Evolutionary conservation across 192 early-diverging fungal species (phyloP), one percentile per base, ranked within the genome.

Genomic region (Geosiphon pyriformis): DNA sequence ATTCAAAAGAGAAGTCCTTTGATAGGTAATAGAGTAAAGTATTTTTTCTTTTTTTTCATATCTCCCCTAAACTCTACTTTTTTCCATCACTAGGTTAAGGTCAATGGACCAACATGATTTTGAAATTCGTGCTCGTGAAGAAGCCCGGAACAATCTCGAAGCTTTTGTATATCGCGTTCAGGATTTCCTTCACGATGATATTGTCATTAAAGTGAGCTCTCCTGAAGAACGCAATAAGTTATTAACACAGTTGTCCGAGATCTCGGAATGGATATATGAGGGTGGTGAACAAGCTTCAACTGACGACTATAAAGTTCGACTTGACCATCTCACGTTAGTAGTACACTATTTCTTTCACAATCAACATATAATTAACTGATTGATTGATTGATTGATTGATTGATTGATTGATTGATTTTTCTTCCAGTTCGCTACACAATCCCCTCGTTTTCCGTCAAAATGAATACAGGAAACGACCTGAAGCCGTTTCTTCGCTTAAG

Each of bases 111-210:
- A 72, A 30, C 80, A 82, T 61, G 94, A 97, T 77, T 52, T 70
- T 2, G 70, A 76, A 18, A 89, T 89, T 61, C 80, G 78, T 32
- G 80, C 82, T 4, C 86, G 84, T 34, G 93, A 93, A 75, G 90
- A 88, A 70, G 92, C 94, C 22, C 73, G 82, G 42, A 99, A 99
- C 78, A 79, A 78, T 54, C 82, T 99, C 23, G 97, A 99, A 73
- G 77, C 92, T 2, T 95, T 91, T 75, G 78, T 96, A 31, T 99
- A 98, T 77, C 84, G 83, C 33, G 73, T 86, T 37, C 90, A 89
- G 54, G 94, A 95, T 56, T 83, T 93, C 57, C 75, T 91, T 52
- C 83, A 91, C 49, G 87, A 92, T 56, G 89, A 92, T 32, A 84
- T 84, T 32, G 78, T 88, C 46, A 76, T 80, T 52, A 63, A 78